Conservation (phyloP, 2,329 filamentous ascomycete species). For the Intubia oerlemansii region DNA sequence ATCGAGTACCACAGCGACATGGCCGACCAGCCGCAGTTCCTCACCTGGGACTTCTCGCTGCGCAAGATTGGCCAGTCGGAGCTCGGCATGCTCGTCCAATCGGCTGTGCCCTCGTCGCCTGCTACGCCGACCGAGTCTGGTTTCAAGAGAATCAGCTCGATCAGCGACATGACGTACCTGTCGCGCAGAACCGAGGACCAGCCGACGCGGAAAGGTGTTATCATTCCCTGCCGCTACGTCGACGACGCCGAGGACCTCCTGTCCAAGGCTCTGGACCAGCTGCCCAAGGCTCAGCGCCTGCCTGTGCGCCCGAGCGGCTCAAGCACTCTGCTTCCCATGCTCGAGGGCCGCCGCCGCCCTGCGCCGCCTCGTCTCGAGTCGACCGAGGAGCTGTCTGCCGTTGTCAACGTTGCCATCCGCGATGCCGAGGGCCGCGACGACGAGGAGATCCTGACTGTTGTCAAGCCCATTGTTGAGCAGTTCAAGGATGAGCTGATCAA, state of each 20-base stretch:
- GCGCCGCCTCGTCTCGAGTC: conserved; percentile 30
- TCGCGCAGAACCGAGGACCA: conserved; percentile 52
- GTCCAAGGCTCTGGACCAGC: conserved; percentile 61
- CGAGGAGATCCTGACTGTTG: conserved; percentile 54
- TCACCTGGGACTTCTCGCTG: conserved; percentile 92
- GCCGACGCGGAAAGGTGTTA: conserved; percentile 75
- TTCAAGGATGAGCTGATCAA: conserved; percentile 68
- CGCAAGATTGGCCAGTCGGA: conserved; percentile 85
- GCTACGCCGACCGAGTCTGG: conserved; percentile 44
- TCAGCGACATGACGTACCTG: conserved; percentile 91
- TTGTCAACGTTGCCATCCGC: conserved; percentile 78
- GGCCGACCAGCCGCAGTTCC: conserved; percentile 41
- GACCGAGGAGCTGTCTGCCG: conserved; percentile 66
- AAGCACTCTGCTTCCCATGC: conserved; percentile 39
- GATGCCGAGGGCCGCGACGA: conserved; percentile 75
- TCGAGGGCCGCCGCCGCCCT: conserved; percentile 50
- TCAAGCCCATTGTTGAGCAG: conserved; percentile 53
- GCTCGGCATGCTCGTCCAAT: conserved; percentile 62
- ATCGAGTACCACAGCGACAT: conserved; percentile 78
- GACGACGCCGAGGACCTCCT: conserved; percentile 86
- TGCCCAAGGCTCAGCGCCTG: conserved; percentile 36
- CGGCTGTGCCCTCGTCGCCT: conserved; percentile 68
- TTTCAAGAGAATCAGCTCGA: conserved; percentile 75
- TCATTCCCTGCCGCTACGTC: conserved; percentile 79
- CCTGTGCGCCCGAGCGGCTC: conserved; percentile 23